These are phyloP conservation scores for Xylaria polymorpha DNA, from an alignment of 2,329 filamentous ascomycete species.

Conservation along the genomic window DNA sequence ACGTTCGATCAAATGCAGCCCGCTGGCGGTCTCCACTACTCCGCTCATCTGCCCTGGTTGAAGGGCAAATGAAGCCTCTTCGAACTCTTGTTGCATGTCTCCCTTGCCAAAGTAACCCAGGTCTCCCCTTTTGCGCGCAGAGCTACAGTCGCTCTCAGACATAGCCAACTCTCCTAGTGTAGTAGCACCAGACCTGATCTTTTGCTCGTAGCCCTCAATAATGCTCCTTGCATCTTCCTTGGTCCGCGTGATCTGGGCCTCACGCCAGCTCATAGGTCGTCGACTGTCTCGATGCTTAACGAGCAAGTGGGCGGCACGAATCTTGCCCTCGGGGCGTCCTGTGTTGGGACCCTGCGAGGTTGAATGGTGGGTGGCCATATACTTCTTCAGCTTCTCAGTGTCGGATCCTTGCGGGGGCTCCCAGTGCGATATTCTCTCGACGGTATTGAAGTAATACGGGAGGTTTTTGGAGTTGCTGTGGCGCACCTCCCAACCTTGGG, in stretches of 20 bases:
- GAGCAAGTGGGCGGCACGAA: slow-evolving; percentile 90
- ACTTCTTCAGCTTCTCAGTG: slow-evolving; percentile 89
- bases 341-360: slow-evolving; percentile 57
- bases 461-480: slow-evolving; percentile 99
- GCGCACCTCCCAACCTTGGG: slow-evolving; percentile 91
- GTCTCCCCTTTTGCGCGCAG: slow-evolving; percentile 92
- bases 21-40: slow-evolving; percentile 91
- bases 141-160: slow-evolving; percentile 94
- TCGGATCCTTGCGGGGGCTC: slow-evolving; percentile 90
- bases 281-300: slow-evolving; percentile 93
- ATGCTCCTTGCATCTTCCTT: slow-evolving; percentile 88
- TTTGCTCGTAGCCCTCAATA: slow-evolving; percentile 77
- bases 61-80: slow-evolving; percentile 93
- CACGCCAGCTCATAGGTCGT: slow-evolving; percentile 91
- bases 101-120: slow-evolving; percentile 93
- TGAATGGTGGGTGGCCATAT: slow-evolving; percentile 93
- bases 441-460: slow-evolving; percentile 96
- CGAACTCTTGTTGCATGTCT: slow-evolving; percentile 99
- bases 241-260: slow-evolving; percentile 85
- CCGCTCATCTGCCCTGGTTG: slow-evolving; percentile 87
- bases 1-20: slow-evolving; percentile 91
- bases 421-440: slow-evolving; percentile 91
- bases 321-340: slow-evolving; percentile 75
- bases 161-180: slow-evolving; percentile 85
- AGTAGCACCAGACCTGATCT: slow-evolving; percentile 76